Percentiles rank a stretch among this genome's conserved stretches.
Evolutionary conservation across 805 yeast species (phyloP).

Genomic region (Candida nonsorbophila): DNA sequence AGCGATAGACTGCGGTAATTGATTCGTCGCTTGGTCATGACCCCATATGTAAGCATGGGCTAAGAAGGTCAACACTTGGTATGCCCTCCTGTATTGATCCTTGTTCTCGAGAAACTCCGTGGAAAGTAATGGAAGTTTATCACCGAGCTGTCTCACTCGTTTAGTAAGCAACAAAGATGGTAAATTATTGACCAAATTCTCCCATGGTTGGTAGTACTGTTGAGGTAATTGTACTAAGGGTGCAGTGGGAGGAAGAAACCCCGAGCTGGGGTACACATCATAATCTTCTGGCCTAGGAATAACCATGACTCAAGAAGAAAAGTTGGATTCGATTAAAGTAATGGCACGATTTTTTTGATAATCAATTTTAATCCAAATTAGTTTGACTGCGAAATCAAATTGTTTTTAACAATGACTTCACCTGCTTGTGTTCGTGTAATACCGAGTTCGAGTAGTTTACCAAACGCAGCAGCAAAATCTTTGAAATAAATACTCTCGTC

Average conservation of each 20-base stretch:
- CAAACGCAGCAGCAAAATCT: slow-evolving; percentile 65
- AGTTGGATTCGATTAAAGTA: no score
- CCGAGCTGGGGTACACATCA: slow-evolving; percentile 65
- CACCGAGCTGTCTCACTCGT: slow-evolving; percentile 58
- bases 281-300: slow-evolving; percentile 46
- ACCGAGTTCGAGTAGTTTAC: slow-evolving; percentile 72
- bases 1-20: slow-evolving; percentile 64
- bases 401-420: no score
- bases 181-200: slow-evolving; percentile 53
- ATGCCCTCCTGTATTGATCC: slow-evolving; percentile 70
- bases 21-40: slow-evolving; percentile 53
- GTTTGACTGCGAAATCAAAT: no score
- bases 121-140: slow-evolving; percentile 53
- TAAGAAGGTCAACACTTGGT: slow-evolving; percentile 70
- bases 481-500: slow-evolving; percentile 57
- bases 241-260: slow-evolving; percentile 68
- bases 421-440: no score
- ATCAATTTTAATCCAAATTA: no score
- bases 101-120: slow-evolving; percentile 39
- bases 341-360: no score
- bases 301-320: no score
- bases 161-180: slow-evolving; percentile 71
- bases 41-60: slow-evolving; percentile 93
- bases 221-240: slow-evolving; percentile 62
- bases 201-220: slow-evolving; percentile 74